These are phyloP conservation scores for Histomonas meleagridis DNA, from an alignment of 208 protist genomes.

Conservation along the genomic window DNA sequence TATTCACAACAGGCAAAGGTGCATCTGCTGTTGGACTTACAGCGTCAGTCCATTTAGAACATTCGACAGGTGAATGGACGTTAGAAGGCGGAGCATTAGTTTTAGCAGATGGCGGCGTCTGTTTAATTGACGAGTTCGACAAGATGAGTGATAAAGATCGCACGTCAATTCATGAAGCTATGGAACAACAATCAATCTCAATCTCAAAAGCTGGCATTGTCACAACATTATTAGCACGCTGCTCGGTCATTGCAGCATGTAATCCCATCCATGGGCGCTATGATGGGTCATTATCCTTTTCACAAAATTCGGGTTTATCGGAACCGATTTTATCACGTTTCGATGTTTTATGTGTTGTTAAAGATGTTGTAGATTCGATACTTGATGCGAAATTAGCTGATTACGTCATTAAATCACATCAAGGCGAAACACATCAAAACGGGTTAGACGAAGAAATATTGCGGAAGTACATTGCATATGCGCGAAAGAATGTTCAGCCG, in stretches of 20 bases:
- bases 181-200: constrained; percentile 96
- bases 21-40: constrained; percentile 86
- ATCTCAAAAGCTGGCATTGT: constrained; percentile 98
- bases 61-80: constrained; percentile 91
- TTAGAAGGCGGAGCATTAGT: constrained; percentile 97
- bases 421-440: constrained; percentile 50
- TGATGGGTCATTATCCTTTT: constrained; percentile 68
- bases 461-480: constrained; percentile 92
- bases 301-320: constrained; percentile 89
- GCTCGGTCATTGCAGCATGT: constrained; percentile 89
- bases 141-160: constrained; percentile 93
- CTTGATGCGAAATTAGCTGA: constrained; percentile 74
- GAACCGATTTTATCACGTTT: constrained; percentile 98
- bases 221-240: constrained; percentile 78
- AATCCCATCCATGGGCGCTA: constrained; percentile 93
- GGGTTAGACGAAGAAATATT: constrained; percentile 72
- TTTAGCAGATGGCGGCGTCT: constrained; percentile 91
- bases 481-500: constrained; percentile 44
- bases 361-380: constrained; percentile 64
- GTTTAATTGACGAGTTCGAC: constrained; percentile 99
- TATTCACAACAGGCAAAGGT: constrained; percentile 94
- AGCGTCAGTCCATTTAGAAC: constrained; percentile 87
- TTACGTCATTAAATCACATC: constrained; percentile 86
- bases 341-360: constrained; percentile 71
- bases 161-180: constrained; percentile 95